Evolutionary conservation across 352 stramenopile species (phyloP).

Genomic region (Bremia lactucae): DNA sequence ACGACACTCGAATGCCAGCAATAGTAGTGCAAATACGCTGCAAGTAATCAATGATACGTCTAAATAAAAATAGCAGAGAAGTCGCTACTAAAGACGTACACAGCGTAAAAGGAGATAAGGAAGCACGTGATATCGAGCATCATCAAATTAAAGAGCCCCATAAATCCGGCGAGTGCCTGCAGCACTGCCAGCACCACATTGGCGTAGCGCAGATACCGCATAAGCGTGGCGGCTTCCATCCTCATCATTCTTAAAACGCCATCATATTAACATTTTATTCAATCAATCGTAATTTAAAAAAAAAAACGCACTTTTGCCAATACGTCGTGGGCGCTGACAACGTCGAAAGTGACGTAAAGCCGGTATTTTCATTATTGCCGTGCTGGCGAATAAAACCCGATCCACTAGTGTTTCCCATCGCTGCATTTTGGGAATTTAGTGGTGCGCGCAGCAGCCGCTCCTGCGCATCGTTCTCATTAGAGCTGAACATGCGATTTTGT

Average conservation of each 20-base stretch:
- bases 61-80: background rate
- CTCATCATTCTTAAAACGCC: slow-evolving; percentile 36
- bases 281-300: slow-evolving; percentile 4
- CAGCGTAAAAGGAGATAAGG: slow-evolving; percentile 78
- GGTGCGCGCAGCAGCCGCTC: slow-evolving; percentile 22
- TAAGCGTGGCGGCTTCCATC: slow-evolving; percentile 57
- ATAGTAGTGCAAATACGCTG: slow-evolving; percentile 74
- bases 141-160: slow-evolving; percentile 79
- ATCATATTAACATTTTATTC: slow-evolving; percentile 1
- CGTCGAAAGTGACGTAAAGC: slow-evolving; percentile 29
- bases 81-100: slow-evolving; percentile 24
- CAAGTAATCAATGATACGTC: background rate
- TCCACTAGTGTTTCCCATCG: slow-evolving; percentile 10
- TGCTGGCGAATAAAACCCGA: slow-evolving; percentile 17
- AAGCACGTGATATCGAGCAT: slow-evolving; percentile 82
- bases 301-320: slow-evolving; percentile 27
- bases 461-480: slow-evolving; percentile 15
- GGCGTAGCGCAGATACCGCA: slow-evolving; percentile 75
- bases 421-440: slow-evolving; percentile 24
- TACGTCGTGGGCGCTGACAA: slow-evolving; percentile 22
- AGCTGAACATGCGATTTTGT: slow-evolving; percentile 18
- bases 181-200: slow-evolving; percentile 75
- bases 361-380: slow-evolving; percentile 11
- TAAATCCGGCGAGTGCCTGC: slow-evolving; percentile 70
- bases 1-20: slow-evolving; percentile 80